phyloP scores from a whole-genome alignment of 495 filamentous ascomycete species.

The Aspergillus hancockii region DNA sequence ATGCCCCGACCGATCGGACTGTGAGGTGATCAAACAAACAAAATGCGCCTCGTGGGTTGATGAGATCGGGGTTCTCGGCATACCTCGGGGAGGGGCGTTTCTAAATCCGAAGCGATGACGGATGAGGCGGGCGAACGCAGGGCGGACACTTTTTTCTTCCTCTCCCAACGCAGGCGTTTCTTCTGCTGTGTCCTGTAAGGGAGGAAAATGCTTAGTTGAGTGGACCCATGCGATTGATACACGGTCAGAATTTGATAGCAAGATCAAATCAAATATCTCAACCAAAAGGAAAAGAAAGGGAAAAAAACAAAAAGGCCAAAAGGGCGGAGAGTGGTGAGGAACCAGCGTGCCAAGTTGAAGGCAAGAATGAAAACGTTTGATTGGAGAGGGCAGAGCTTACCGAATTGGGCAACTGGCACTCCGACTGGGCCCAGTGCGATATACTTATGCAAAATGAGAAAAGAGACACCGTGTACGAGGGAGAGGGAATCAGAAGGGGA shows the following conservation, averaged over 20 bases:
- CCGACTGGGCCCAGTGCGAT: not conserved
- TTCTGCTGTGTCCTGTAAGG: constrained; percentile 2
- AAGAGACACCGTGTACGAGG: not conserved
- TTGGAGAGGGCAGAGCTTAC: constrained; percentile 11
- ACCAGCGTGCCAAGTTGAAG: constrained; percentile 1
- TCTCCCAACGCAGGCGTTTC: not conserved
- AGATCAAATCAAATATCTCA: not conserved
- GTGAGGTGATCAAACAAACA: constrained; percentile 3
- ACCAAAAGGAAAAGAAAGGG: not conserved
- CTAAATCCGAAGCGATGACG: constrained; percentile 11
- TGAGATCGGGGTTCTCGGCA: constrained; percentile 13
- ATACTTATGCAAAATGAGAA: not conserved
- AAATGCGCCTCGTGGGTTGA: constrained; percentile 6
- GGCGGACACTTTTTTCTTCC: not conserved
- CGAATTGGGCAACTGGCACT: constrained; percentile 7
- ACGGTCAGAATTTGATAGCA: not conserved
- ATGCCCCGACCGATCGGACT: constrained; percentile 11
- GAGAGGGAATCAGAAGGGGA: too few relatives aligned
- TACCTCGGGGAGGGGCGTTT: constrained; percentile 7
- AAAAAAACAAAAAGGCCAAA: not conserved
- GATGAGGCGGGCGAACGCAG: constrained; percentile 7
- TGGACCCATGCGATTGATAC: not conserved
- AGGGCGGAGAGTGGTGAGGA: not conserved
- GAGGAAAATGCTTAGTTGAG: constrained; percentile 1
- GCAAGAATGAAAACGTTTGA: constrained; percentile 9